A percentile compares a stretch with the other conserved stretches of the same genome.
Conservation (phyloP, 495 filamentous ascomycete species). For the Friedmanniomyces endolithicus region DNA sequence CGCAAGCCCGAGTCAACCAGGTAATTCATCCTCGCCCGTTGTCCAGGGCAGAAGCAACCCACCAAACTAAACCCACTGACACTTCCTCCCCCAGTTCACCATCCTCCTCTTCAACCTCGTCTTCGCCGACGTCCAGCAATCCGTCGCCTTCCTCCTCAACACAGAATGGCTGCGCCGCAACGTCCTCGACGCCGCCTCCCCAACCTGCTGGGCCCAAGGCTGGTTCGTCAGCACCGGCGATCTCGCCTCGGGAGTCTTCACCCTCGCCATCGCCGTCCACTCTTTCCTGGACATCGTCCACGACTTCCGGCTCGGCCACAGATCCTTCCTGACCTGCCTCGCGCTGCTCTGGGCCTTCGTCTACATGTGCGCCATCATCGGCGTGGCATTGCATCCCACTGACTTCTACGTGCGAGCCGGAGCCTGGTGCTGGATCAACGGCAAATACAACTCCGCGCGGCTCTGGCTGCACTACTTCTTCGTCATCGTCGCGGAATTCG, state of each 20-base stretch:
- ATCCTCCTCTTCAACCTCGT: conserved; percentile 18
- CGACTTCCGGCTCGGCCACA: conserved; percentile 21
- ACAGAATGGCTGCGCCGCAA: conserved; percentile 6
- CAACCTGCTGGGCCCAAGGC: conserved; percentile 16
- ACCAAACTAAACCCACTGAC: background rate
- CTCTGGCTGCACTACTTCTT: conserved; percentile 68
- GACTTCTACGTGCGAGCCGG: conserved; percentile 26
- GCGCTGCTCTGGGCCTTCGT: conserved; percentile 21
- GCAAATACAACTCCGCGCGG: conserved; percentile 46
- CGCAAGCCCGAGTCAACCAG: conserved; percentile 13
- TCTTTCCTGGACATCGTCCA: conserved; percentile 39
- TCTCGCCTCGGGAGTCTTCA: conserved; percentile 16
- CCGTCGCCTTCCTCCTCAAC: conserved; percentile 15
- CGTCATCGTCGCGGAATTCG: conserved; percentile 59
- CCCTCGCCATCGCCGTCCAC: conserved; percentile 53
- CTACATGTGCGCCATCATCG: conserved; percentile 23
- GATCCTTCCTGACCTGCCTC: conserved; percentile 20
- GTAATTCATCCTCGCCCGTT: background rate
- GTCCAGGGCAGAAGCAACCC: too few species aligned
- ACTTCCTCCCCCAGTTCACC: conserved; percentile 4
- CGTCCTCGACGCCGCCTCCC: background rate
- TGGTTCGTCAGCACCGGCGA: conserved; percentile 20
- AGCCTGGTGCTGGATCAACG: conserved; percentile 54
- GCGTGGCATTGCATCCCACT: conserved; percentile 20
- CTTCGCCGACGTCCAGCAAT: conserved; percentile 21